Conservation (phyloP, 2,329 filamentous ascomycete species). For the Exophiala dermatitidis region DNA sequence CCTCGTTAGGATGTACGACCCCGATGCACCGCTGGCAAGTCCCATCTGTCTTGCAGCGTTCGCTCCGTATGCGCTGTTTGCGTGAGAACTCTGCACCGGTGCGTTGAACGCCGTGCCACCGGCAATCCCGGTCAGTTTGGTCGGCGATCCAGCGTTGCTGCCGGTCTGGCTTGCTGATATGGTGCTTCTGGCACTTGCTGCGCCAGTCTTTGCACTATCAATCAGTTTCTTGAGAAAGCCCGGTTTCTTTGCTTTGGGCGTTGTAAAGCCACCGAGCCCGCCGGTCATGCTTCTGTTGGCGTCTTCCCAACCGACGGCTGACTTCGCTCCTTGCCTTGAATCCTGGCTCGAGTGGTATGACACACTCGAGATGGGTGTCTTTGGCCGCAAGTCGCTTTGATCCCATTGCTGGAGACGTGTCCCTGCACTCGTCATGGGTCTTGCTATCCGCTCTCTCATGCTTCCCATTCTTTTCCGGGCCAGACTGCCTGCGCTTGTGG, state of each 20-base stretch:
- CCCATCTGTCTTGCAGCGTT: slow-evolving; percentile 65
- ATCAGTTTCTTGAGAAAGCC: slow-evolving; percentile 95
- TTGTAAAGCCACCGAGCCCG: slow-evolving; percentile 67
- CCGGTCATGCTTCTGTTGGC: slow-evolving; percentile 44
- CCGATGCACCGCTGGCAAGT: slow-evolving; percentile 42
- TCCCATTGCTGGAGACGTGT: slow-evolving; percentile 34
- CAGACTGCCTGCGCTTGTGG: slow-evolving; percentile 89
- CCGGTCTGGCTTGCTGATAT: slow-evolving; percentile 58
- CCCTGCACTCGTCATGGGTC: slow-evolving; percentile 40
- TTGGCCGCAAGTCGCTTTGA: slow-evolving; percentile 35
- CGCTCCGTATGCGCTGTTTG: slow-evolving; percentile 33
- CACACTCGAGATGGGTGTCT: slow-evolving; percentile 62
- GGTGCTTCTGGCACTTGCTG: slow-evolving; percentile 79
- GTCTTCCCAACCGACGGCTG: slow-evolving; percentile 56
- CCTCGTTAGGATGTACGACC: slow-evolving; percentile 96
- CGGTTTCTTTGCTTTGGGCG: slow-evolving; percentile 71
- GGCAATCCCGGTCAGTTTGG: slow-evolving; percentile 50
- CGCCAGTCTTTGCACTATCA: slow-evolving; percentile 87
- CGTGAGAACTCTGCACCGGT: slow-evolving; percentile 29
- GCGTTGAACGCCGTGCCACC: slow-evolving; percentile 38
- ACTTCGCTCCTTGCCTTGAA: slow-evolving; percentile 52
- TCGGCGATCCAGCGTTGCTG: slow-evolving; percentile 39
- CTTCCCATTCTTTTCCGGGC: slow-evolving; percentile 55
- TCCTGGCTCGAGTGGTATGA: slow-evolving; percentile 87
- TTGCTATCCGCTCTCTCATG: slow-evolving; percentile 30